phyloP scores from a whole-genome alignment of 2,329 filamentous ascomycete genomes.

The Stemphylium beticola region DNA sequence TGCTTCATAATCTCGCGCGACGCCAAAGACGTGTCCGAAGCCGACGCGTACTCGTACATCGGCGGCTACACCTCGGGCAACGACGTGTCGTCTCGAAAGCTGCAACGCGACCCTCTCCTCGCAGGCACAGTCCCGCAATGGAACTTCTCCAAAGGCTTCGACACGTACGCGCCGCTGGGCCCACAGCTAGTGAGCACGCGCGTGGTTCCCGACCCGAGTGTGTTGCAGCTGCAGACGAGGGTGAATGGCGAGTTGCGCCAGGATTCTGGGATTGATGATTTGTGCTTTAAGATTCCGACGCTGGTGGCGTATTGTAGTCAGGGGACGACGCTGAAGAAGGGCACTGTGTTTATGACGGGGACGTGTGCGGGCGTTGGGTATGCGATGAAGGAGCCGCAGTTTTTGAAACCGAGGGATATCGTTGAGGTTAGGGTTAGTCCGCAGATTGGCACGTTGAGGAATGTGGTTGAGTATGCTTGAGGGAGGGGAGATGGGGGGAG shows the following conservation, averaged over 20 bases:
- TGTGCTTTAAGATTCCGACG: constrained; percentile 55
- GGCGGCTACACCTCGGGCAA: constrained; percentile 63
- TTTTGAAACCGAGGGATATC: constrained; percentile 42
- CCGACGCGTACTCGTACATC: constrained; percentile 57
- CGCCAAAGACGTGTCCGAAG: constrained; percentile 57
- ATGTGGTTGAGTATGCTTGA: constrained; percentile 39
- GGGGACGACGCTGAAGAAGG: constrained; percentile 54
- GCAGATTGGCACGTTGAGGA: constrained; percentile 42
- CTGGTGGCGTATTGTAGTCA: constrained; percentile 56
- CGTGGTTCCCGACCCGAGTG: constrained; percentile 53
- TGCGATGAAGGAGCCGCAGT: constrained; percentile 51
- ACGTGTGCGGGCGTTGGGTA: constrained; percentile 50
- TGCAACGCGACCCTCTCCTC: constrained; percentile 57
- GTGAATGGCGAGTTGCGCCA: constrained; percentile 59
- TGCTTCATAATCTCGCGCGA: constrained; percentile 60
- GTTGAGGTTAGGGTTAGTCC: constrained; percentile 43
- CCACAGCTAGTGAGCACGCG: constrained; percentile 55
- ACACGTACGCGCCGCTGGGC: constrained; percentile 62
- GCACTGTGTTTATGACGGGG: constrained; percentile 59
- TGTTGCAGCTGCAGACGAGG: constrained; percentile 54
- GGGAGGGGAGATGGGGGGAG: too few species aligned
- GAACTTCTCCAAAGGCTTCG: constrained; percentile 64
- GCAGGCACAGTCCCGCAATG: constrained; percentile 63
- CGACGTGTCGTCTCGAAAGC: constrained; percentile 61
- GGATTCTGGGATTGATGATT: constrained; percentile 56